These are phyloP conservation scores for Candida albicans DNA, from an alignment of 1,139 yeast genomes.

Conservation along the genomic window DNA sequence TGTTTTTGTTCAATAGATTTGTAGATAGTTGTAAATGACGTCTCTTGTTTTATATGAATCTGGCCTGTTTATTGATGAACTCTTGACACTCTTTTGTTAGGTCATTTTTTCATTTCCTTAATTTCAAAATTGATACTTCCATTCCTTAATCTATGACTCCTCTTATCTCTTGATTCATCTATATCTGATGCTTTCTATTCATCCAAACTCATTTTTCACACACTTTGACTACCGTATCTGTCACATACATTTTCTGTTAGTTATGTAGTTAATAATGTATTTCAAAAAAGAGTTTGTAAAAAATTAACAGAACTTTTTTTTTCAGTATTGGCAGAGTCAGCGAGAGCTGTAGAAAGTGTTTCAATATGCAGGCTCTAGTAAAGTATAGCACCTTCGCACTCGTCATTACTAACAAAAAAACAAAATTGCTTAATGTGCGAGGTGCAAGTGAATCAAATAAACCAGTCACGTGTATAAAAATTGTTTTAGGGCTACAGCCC, in stretches of 20 bases:
- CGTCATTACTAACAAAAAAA: no score
- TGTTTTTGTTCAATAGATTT: no score
- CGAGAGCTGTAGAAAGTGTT: not conserved
- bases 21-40: no score
- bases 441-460: not conserved
- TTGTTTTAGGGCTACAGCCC: conserved; percentile 2
- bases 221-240: not conserved
- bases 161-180: not conserved
- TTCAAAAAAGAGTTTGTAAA: not conserved
- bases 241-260: not conserved
- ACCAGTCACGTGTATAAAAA: not conserved
- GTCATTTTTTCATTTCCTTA: no score
- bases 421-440: not conserved
- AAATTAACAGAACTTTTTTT: not conserved
- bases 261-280: not conserved
- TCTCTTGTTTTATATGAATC: no score
- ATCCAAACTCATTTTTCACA: not conserved
- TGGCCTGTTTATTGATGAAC: no score
- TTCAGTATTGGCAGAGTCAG: not conserved
- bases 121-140: no score
- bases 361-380: not conserved
- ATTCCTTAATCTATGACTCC: not conserved
- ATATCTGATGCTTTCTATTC: not conserved
- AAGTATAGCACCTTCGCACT: no score
- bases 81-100: no score